Base-by-base conservation (phyloP, 495 filamentous ascomycete species). In the Penicillium pulvis region DNA sequence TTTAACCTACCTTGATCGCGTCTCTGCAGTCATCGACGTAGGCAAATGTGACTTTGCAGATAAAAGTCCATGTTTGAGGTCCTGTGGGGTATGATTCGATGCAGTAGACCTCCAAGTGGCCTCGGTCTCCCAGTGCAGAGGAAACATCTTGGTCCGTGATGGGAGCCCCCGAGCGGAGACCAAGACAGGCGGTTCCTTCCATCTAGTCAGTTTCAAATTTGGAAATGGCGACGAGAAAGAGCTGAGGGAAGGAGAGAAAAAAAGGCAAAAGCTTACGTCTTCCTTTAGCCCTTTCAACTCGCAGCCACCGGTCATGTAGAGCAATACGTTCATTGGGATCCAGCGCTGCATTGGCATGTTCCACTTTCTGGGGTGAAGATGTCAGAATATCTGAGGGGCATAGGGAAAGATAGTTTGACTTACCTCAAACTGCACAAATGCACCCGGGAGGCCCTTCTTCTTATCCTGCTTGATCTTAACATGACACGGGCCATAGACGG, bases 381-480 rank as follows among this genome's bases (percentile, higher is more conserved):
- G 8, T 58, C 7, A 54, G 55, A 24, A 28, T 2, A 28, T 42
- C 35, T 20, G 19, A 6, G 26, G 20, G 39, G 4, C 28, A 28
- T 26, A 23, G 20, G 11, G 12, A 19, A 47, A 20, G 11, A 54
- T 30, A 41, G 10, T n/a, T 6, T 7, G 20, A 55, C 55, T 54
- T 43, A 64, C 64, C 53, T 64, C 64, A 49, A 63, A 67, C 33
- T 67, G 64, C 17, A 67, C 61, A 57, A 67, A 67, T 12, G 61
- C 64, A 14, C 64, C 64, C 3, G 61, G 64, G 1, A 67, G 42
- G 6, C 53, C 50, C 24, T 59, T 64, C 30, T 58, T 58, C 35
- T 59, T 61, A 24, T 64, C 61, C 41, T 61, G 58, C 28, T 67
- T 67, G 14, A 67, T 63, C 45, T 67, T 67, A 16, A 58, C 57